Evolutionary conservation across 306 rosid genomes (phyloP).

Genomic region (Vigna nakashimae): DNA sequence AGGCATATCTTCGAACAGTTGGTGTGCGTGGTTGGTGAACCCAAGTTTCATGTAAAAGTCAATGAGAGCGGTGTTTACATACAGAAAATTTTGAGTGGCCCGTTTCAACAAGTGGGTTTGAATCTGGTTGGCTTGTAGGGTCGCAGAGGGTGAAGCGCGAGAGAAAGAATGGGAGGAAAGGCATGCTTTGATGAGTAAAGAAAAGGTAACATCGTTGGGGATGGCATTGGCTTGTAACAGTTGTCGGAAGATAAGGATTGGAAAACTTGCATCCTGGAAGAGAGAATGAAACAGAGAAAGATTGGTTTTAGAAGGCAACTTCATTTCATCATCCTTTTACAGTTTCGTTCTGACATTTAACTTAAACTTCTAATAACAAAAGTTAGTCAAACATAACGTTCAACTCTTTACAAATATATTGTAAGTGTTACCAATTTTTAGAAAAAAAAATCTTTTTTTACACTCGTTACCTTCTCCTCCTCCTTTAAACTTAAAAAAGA

Average conservation of each 20-base stretch:
- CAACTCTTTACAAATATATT: no score
- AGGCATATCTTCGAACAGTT: conserved; percentile 67
- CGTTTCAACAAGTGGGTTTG: conserved; percentile 62
- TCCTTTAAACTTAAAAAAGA: no score
- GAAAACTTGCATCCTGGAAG: conserved; percentile 39
- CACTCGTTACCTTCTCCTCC: no score
- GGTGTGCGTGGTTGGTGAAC: conserved; percentile 52
- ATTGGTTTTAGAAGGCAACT: conserved; percentile 31
- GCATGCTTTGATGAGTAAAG: conserved; percentile 67
- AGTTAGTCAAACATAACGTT: no score
- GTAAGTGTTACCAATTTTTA: no score
- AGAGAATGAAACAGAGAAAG: conserved; percentile 60
- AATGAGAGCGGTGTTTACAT: conserved; percentile 68
- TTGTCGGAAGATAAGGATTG: conserved; percentile 56
- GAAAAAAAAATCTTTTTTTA: no score
- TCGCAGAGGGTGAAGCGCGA: conserved; percentile 14
- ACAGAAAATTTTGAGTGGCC: conserved; percentile 52
- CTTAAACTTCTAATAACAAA: no score
- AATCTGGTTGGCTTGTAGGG: conserved; percentile 57
- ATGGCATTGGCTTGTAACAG: conserved; percentile 43
- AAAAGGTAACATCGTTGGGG: conserved; percentile 62
- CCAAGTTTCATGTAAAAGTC: conserved; percentile 66
- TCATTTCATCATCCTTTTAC: conserved; percentile 19
- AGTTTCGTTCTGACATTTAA: no score
- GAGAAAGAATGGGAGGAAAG: conserved; percentile 47